phyloP scores from a whole-genome alignment of 352 stramenopile species.

The Phytophthora sp. region DNA sequence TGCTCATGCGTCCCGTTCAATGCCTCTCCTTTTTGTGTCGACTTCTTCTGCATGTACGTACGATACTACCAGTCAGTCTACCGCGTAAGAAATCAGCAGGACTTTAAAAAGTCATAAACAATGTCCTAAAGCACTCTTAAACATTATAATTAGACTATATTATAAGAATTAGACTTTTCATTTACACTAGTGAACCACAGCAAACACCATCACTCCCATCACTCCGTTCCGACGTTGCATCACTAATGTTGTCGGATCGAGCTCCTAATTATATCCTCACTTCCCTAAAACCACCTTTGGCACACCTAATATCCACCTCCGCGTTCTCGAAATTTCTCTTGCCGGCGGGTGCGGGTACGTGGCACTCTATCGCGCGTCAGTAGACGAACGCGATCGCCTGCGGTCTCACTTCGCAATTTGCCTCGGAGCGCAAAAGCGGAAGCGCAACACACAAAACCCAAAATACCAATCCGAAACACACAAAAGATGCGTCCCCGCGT shows the following conservation, averaged over 20 bases:
- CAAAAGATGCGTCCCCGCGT: constrained; percentile 2
- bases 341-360: constrained; percentile 4
- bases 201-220: too few relatives aligned
- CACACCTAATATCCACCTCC: neutral
- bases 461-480: neutral
- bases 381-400: neutral
- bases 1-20: too few relatives aligned
- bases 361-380: constrained; percentile 2
- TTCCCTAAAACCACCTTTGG: neutral
- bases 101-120: too few relatives aligned
- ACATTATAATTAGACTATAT: too few relatives aligned
- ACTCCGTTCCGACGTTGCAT: neutral
- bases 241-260: too few relatives aligned
- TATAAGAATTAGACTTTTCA: too few relatives aligned
- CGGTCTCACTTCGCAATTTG: constrained; percentile 13
- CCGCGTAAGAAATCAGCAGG: too few relatives aligned
- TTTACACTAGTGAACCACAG: too few relatives aligned
- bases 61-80: too few relatives aligned
- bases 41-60: too few relatives aligned
- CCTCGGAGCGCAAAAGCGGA: neutral
- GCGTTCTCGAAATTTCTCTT: constrained; percentile 46
- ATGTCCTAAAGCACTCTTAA: too few relatives aligned
- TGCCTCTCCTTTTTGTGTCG: too few relatives aligned
- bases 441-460: neutral
- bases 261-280: neutral